phyloP scores from a whole-genome alignment of 2,329 filamentous ascomycete genomes.

The Aspergillus sergii region DNA sequence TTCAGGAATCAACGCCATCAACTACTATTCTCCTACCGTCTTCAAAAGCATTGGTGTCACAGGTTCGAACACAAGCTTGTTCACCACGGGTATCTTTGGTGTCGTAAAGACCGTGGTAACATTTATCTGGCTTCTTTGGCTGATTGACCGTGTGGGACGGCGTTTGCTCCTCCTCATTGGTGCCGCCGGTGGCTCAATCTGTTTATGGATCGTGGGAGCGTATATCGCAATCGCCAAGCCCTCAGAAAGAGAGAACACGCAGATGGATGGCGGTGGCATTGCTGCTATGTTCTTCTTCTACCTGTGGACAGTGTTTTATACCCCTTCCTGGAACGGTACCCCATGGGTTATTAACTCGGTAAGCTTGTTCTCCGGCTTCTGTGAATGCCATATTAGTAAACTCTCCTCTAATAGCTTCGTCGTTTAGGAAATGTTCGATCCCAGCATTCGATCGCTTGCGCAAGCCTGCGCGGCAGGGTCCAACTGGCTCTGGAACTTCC shows the following conservation, averaged over 20 bases:
- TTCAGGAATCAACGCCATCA: conserved; percentile 75
- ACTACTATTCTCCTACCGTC: conserved; percentile 72
- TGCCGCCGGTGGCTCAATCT: conserved; percentile 59
- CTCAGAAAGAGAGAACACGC: conserved; percentile 20
- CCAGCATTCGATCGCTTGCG: conserved; percentile 68
- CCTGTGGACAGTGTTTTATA: conserved; percentile 74
- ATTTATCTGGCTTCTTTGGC: conserved; percentile 68
- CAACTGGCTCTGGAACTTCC: conserved; percentile 44
- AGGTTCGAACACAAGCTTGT: conserved; percentile 60
- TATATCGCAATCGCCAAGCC: conserved; percentile 41
- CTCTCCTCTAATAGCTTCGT: background rate
- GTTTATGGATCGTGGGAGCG: conserved; percentile 41
- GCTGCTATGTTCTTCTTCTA: conserved; percentile 68
- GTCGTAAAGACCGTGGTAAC: conserved; percentile 73
- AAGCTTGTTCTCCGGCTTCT: conserved; percentile 13
- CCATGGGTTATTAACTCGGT: conserved; percentile 73
- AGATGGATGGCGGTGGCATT: conserved; percentile 37
- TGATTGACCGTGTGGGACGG: conserved; percentile 67
- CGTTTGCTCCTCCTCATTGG: conserved; percentile 68
- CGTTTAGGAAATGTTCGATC: conserved; percentile 67
- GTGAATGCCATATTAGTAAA: background rate
- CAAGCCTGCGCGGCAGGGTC: conserved; percentile 64
- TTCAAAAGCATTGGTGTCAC: conserved; percentile 67
- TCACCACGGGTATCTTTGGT: conserved; percentile 76
- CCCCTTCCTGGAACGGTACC: conserved; percentile 72